phyloP scores from a whole-genome alignment of 108 stramenopile species.

The Mayamaea pseudoterrestris region DNA sequence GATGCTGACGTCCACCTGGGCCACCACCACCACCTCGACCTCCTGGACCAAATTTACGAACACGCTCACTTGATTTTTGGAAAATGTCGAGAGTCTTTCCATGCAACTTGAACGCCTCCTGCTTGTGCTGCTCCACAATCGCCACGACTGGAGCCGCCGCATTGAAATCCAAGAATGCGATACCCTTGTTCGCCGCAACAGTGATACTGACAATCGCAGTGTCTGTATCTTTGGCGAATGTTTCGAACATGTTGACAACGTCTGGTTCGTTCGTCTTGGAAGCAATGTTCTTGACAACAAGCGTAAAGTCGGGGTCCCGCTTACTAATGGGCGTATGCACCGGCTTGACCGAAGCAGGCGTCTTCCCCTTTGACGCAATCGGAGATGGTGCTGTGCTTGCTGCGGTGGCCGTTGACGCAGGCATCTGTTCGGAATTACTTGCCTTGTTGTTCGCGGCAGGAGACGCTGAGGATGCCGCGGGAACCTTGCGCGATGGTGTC shows the following conservation, averaged over 20 bases:
- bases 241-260: slow-evolving; percentile 61
- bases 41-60: slow-evolving; percentile 10
- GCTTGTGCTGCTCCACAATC: slow-evolving; percentile 30
- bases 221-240: slow-evolving; percentile 36
- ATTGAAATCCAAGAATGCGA: slow-evolving; percentile 81
- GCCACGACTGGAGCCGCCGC: slow-evolving; percentile 50
- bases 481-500: slow-evolving; percentile 2
- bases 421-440: slow-evolving; percentile 4
- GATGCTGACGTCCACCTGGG: slow-evolving; percentile 4
- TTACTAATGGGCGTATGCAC: slow-evolving; percentile 12
- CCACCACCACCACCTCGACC: slow-evolving; percentile 17
- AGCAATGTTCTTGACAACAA: slow-evolving; percentile 74
- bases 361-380: not conserved
- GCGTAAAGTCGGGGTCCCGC: slow-evolving; percentile 66
- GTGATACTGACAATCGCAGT: slow-evolving; percentile 62
- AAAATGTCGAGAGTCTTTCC: slow-evolving; percentile 29
- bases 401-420: not conserved
- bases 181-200: slow-evolving; percentile 44
- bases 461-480: slow-evolving; percentile 9
- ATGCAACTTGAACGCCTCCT: slow-evolving; percentile 26
- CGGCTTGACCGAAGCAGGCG: slow-evolving; percentile 5
- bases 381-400: not conserved
- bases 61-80: slow-evolving; percentile 37
- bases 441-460: slow-evolving; percentile 5
- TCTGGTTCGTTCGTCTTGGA: slow-evolving; percentile 59